Evolutionary conservation across 805 yeast species (phyloP), one percentile per base, ranked within the genome.

Genomic region (Blastobotrys peoriensis): DNA sequence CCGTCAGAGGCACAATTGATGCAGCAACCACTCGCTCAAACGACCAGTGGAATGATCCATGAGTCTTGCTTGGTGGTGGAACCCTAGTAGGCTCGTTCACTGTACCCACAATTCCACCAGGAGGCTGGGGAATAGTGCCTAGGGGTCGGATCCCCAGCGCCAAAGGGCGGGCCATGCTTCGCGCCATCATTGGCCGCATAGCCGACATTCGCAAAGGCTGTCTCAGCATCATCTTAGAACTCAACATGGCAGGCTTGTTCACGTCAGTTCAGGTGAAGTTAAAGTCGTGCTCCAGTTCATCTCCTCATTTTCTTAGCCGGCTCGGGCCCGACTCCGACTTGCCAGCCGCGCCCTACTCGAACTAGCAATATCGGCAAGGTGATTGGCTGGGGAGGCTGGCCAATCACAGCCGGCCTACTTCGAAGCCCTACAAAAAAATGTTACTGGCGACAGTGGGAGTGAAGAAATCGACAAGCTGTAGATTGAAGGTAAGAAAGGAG

Each of bases 1-100:
- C 74, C 22, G 80, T 73, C 49, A 91, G 68, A 25, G 98, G 98
- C 19, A 87, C 74, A 62, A 89, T 69, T 8, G 81, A 78, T 15
- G 82, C 63, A 3, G 94, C 73, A 28, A 87, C 67, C 3, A 77
- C 58, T 55, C 86, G 78, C 71, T 91, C 98, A 56, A 81, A 80
- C n/a, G 85, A 70, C 98, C 98, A 91, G 70, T 89, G 98, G 63
- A 78, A 75, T 19, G 94, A 84, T 39, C 98, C 97, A 59, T 87
- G 89, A 41, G 71, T 59, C 52, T 72, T 76, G 58, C 76, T 71
- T 3, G 80, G 62, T 34, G 71, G 64, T 33, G 97, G 97, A 13
- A 78, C 68, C 27, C 69, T 67, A 57, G 74, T 83, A 13, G 98
- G 88, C 50, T 93, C 98, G 65, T 91, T 93, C 40, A 89, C 95